Base-by-base conservation (phyloP, 441 rosid species). In the Theobroma grandiflorum region DNA sequence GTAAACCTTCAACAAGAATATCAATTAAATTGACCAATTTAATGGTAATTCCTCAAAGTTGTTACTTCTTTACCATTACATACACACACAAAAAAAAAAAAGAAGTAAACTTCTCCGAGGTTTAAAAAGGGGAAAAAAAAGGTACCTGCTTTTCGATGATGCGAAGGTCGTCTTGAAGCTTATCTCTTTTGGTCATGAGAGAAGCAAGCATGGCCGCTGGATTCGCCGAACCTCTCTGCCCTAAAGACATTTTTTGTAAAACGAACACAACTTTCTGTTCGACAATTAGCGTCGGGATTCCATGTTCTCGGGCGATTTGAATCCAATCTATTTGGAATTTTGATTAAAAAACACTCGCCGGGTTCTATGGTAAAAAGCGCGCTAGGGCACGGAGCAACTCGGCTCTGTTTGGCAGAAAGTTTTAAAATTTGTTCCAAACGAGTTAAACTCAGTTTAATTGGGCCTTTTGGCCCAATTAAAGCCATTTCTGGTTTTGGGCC, bases 141-240 rank as follows among this genome's bases (percentile, higher is more conserved):
- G 4, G 6, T 49, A 84, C 86, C 84, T 84, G 84, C 53, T 84
- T 84, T 75, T 84, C 84, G 42, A 84, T 75, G 78, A 16, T 81
- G 52, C 81, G 78, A 52, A 84, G 86, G 76, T 84, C 84, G 20
- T 84, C 84, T 61, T 81, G 82, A 57, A 81, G 83, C 82, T 72
- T 81, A 14, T 67, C 80, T 78, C 84, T 81, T 79, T 79, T 84
- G 78, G 26, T 58, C 67, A 84, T 20, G 38, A 84, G 84, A 62
- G 80, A 53, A 38, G 78, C 64, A 50, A 84, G 82, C 22, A 81
- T 58, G 52, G 82, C 78, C 3, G 80, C 78, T 0, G 84, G 80
- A 75, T 80, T 84, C 18, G 72, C 77, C 20, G 76, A 55, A 57
- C 72, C 72, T 72, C 64, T 78, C 68, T 79, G 86, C 66, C 86